phyloP scores from a whole-genome alignment of 495 filamentous ascomycete genomes.

The Tetracladium setigerum region DNA sequence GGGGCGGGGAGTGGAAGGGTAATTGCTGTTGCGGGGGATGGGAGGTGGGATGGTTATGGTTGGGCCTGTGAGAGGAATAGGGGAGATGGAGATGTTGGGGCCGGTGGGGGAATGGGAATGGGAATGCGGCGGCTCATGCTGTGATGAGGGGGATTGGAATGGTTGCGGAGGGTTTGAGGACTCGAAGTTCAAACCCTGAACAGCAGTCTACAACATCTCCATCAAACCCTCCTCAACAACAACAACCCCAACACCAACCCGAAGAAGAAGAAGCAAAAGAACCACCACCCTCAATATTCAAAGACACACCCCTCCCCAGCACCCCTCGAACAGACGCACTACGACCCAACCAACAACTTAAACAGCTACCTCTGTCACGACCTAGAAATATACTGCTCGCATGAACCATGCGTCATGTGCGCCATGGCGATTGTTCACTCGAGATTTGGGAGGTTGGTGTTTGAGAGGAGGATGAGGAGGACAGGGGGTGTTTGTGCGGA shows the following conservation, averaged over 20 bases:
- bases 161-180: conserved; percentile 58
- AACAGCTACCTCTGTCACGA: conserved; percentile 92
- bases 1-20: conserved; percentile 31
- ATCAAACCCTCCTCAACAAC: no score
- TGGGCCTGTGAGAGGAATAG: no score
- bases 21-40: conserved; percentile 72
- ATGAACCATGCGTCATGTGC: conserved; percentile 95
- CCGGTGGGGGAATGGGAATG: conserved; percentile 27
- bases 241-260: no score
- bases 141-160: conserved; percentile 83
- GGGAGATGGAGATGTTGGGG: no score
- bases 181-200: no score
- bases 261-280: background rate
- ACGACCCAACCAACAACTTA: background rate
- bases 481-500: conserved; percentile 50
- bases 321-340: conserved; percentile 10
- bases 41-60: conserved; percentile 44
- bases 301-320: conserved; percentile 25
- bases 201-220: no score
- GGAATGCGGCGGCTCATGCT: conserved; percentile 75
- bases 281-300: conserved; percentile 35
- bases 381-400: conserved; percentile 83
- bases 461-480: conserved; percentile 53
- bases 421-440: conserved; percentile 93
- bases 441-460: conserved; percentile 76